phyloP scores from a whole-genome alignment of 495 filamentous ascomycete species.

The Oleoguttula mirabilis region DNA sequence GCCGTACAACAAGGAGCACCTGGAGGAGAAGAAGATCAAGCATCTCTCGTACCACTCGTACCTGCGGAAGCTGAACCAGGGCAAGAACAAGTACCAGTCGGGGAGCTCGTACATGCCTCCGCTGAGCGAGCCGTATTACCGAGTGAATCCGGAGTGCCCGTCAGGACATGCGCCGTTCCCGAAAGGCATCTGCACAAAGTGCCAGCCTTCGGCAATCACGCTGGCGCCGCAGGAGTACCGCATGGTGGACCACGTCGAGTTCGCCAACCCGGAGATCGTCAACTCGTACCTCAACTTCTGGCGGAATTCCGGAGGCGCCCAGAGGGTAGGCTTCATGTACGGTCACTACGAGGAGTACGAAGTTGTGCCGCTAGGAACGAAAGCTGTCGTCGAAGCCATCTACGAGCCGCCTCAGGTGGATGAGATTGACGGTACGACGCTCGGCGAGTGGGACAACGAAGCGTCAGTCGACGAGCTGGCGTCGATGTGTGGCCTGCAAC shows the following conservation, averaged over 20 bases:
- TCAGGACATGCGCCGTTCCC: conserved; percentile 89
- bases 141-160: conserved; percentile 78
- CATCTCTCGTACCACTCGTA: conserved; percentile 94
- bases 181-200: conserved; percentile 97
- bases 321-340: conserved; percentile 83
- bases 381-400: conserved; percentile 94
- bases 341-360: conserved; percentile 84
- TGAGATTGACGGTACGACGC: conserved; percentile 81
- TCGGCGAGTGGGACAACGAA: conserved; percentile 82
- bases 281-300: conserved; percentile 84
- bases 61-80: conserved; percentile 83
- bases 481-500: conserved; percentile 70
- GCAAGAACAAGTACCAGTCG: conserved; percentile 89
- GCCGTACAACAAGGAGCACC: conserved; percentile 76
- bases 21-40: conserved; percentile 95
- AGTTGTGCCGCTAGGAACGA: conserved; percentile 85
- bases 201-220: conserved; percentile 93
- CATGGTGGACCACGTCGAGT: conserved; percentile 99
- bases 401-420: conserved; percentile 90
- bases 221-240: conserved; percentile 86
- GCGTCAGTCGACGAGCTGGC: conserved; percentile 71
- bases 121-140: conserved; percentile 83
- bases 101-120: conserved; percentile 92
- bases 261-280: conserved; percentile 67
- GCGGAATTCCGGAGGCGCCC: conserved; percentile 61